Percentiles rank a stretch among this genome's conserved stretches.
Evolutionary conservation across 306 rosid genomes (phyloP).

Genomic region (Phaseolus lunatus): DNA sequence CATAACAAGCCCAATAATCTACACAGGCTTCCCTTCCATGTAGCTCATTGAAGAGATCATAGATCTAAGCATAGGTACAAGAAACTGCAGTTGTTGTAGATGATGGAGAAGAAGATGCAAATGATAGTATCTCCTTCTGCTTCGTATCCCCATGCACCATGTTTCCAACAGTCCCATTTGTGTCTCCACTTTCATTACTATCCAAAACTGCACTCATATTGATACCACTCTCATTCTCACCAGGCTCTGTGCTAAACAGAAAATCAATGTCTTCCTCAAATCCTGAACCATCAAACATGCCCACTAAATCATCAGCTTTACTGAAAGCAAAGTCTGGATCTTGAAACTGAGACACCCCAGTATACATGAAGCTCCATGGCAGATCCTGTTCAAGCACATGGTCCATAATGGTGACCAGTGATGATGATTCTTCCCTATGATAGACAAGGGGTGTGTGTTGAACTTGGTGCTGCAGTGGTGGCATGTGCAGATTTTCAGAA

Average conservation of each 20-base stretch:
- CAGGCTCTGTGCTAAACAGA: constrained; percentile 54
- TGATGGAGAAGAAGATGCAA: constrained; percentile 62
- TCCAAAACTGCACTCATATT: constrained; percentile 47
- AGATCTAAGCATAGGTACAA: constrained; percentile 47
- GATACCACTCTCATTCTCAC: constrained; percentile 39
- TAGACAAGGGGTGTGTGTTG: constrained; percentile 35
- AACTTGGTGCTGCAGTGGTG: constrained; percentile 28
- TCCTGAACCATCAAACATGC: constrained; percentile 54
- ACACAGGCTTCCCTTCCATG: constrained; percentile 10
- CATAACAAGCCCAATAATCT: constrained; percentile 42
- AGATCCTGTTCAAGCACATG: constrained; percentile 51
- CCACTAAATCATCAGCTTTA: constrained; percentile 45
- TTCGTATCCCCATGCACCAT: constrained; percentile 42
- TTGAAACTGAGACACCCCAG: constrained; percentile 44
- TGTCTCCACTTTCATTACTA: constrained; percentile 30
- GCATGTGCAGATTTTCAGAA: constrained; percentile 30
- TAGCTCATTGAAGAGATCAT: constrained; percentile 32
- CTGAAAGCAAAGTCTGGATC: constrained; percentile 51
- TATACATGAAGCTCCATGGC: constrained; percentile 68
- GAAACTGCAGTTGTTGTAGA: constrained; percentile 68
- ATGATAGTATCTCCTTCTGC: constrained; percentile 35
- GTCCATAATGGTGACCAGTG: constrained; percentile 53
- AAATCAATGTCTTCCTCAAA: constrained; percentile 74
- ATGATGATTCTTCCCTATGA: constrained; percentile 45
- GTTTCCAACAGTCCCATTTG: constrained; percentile 39